Evolutionary conservation across 257 asterid genomes (phyloP).

Genomic region (Galeopsis tetrahit): DNA sequence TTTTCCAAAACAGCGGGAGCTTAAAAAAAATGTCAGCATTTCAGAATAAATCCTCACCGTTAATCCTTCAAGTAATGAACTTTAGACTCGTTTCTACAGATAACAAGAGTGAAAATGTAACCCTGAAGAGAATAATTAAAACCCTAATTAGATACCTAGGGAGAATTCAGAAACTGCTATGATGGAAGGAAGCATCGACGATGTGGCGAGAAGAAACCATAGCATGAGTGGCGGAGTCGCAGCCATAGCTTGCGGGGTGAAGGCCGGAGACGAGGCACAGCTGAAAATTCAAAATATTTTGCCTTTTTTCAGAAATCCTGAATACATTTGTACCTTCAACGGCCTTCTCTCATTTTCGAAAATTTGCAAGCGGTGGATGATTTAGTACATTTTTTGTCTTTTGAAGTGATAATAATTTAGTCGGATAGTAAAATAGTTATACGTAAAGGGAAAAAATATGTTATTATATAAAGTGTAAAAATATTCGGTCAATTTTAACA

Average conservation of each 20-base stretch:
- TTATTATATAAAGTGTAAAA: too few species aligned
- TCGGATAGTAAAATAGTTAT: too few species aligned
- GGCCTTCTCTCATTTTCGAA: neutral
- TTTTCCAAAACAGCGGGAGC: neutral
- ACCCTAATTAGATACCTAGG: constrained; percentile 49
- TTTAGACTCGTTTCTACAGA: constrained; percentile 19
- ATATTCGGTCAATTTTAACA: too few species aligned
- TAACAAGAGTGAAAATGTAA: neutral
- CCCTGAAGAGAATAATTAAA: neutral
- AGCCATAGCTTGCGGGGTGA: constrained; percentile 40
- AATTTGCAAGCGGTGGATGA: too few species aligned
- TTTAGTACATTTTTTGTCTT: too few species aligned
- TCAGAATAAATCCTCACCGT: constrained; percentile 14
- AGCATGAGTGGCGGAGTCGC: constrained; percentile 36
- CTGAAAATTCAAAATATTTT: constrained; percentile 25
- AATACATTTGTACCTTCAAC: neutral
- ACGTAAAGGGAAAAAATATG: too few species aligned
- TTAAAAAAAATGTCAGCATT: neutral
- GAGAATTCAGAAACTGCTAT: constrained; percentile 46
- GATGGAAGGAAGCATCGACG: constrained; percentile 26
- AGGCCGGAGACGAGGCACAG: neutral
- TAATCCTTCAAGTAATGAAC: constrained; percentile 6
- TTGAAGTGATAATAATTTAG: too few species aligned
- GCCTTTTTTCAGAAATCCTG: neutral
- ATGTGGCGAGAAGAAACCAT: constrained; percentile 40